Percentiles rank a stretch among this genome's conserved stretches.
These are phyloP conservation scores for Cynanchum wilfordii DNA, from an alignment of 257 asterid genomes.

Conservation along the genomic window DNA sequence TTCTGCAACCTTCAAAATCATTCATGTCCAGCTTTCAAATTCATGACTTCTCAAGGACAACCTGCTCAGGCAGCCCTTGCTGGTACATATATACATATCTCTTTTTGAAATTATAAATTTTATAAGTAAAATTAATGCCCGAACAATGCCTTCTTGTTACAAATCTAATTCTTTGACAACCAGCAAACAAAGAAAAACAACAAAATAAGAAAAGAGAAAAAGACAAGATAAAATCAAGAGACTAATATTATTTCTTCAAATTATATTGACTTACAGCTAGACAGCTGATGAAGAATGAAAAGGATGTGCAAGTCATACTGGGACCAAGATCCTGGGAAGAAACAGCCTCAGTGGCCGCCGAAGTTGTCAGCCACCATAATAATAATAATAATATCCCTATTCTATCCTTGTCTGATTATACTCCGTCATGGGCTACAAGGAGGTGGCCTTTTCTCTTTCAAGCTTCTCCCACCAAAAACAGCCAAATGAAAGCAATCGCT, in stretches of 20 bases:
- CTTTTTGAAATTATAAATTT: too few relatives aligned
- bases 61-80: constrained; percentile 29
- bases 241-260: neutral
- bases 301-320: constrained; percentile 23
- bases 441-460: constrained; percentile 36
- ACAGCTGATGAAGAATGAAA: constrained; percentile 25
- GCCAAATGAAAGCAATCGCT: constrained; percentile 31
- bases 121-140: too few relatives aligned
- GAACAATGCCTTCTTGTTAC: too few relatives aligned
- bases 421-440: constrained; percentile 26
- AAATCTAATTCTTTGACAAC: neutral
- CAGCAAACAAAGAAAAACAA: too few relatives aligned
- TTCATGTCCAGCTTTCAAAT: constrained; percentile 8
- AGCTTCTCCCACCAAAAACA: constrained; percentile 25
- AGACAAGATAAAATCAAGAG: neutral
- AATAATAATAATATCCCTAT: constrained; percentile 23
- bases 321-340: constrained; percentile 46
- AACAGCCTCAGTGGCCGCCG: constrained; percentile 37
- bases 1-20: constrained; percentile 9
- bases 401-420: constrained; percentile 28
- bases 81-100: constrained; percentile 21
- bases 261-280: constrained; percentile 21
- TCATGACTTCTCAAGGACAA: constrained; percentile 22
- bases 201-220: too few relatives aligned
- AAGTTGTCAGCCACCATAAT: constrained; percentile 23